Evolutionary conservation across 352 stramenopile genomes (phyloP).

Genomic region (Phytophthora idaei): DNA sequence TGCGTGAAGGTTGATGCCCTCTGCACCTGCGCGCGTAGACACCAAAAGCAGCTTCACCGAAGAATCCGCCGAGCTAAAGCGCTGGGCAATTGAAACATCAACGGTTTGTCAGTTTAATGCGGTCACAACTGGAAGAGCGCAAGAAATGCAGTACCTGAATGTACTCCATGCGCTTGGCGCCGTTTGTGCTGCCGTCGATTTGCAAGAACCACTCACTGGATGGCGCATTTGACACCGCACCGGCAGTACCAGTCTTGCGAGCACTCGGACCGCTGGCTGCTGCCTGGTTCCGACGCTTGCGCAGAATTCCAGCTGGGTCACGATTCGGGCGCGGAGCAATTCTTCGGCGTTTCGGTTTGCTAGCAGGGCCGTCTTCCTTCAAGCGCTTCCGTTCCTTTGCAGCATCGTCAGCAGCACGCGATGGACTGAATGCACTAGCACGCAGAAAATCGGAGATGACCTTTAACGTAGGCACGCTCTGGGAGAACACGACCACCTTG

Average conservation of each 20-base stretch:
- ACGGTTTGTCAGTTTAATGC: conserved; percentile 1
- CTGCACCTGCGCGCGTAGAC: conserved; percentile 80
- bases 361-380: conserved; percentile 17
- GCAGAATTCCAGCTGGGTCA: conserved; percentile 63
- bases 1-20: conserved; percentile 91
- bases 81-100: conserved; percentile 33
- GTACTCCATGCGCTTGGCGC: conserved; percentile 83
- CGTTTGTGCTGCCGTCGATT: conserved; percentile 80
- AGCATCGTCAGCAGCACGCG: conserved; percentile 28
- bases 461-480: conserved; percentile 87
- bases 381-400: conserved; percentile 23
- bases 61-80: conserved; percentile 63
- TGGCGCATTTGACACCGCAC: conserved; percentile 1
- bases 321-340: conserved; percentile 43
- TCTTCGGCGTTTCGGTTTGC: conserved; percentile 41
- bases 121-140: neutral
- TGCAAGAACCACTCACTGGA: conserved; percentile 78
- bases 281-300: conserved; percentile 44
- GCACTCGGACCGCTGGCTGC: conserved; percentile 3
- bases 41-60: conserved; percentile 76
- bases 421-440: conserved; percentile 59
- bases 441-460: conserved; percentile 76
- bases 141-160: conserved; percentile 57
- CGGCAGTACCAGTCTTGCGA: conserved; percentile 5
- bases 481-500: conserved; percentile 90